A percentile compares a stretch with the other conserved stretches of the same genome.
These are phyloP conservation scores for Protomyces inundatus DNA, from an alignment of 1,139 yeast genomes.

Conservation along the genomic window DNA sequence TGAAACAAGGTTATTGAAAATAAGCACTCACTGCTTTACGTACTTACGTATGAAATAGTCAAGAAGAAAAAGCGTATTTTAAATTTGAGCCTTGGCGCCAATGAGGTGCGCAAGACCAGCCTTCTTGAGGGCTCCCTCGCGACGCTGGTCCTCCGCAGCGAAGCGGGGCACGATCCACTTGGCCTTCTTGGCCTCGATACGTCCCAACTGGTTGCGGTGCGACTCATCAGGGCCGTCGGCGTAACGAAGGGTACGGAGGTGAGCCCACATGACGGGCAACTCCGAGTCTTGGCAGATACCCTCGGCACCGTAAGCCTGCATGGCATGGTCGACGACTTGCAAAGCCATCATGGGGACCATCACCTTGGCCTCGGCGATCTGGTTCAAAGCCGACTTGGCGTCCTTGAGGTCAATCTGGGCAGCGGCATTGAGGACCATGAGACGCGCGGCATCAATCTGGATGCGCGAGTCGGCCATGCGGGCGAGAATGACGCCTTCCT, in stretches of 20 bases:
- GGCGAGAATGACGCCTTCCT: conserved; percentile 51
- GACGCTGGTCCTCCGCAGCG: conserved; percentile 5
- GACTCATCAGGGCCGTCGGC: conserved; percentile 79
- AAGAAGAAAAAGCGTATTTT: neutral
- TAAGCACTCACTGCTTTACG: too few relatives aligned
- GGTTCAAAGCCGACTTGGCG: conserved; percentile 54
- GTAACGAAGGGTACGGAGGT: conserved; percentile 56
- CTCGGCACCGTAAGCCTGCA: conserved; percentile 66
- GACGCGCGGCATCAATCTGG: conserved; percentile 53
- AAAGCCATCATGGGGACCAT: conserved; percentile 58
- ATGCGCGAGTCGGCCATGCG: conserved; percentile 56
- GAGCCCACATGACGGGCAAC: conserved; percentile 54
- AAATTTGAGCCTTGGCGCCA: conserved; percentile 18
- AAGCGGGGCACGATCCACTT: conserved; percentile 33
- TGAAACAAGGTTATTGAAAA: too few relatives aligned
- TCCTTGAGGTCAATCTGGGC: conserved; percentile 55
- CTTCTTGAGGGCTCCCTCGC: conserved; percentile 14
- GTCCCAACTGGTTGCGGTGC: conserved; percentile 57
- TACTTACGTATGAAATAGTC: too few relatives aligned
- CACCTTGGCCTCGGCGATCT: conserved; percentile 66
- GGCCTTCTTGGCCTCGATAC: conserved; percentile 44
- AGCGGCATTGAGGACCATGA: conserved; percentile 62
- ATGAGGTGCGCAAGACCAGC: conserved; percentile 17
- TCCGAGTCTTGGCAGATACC: conserved; percentile 62
- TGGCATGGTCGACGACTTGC: conserved; percentile 58